phyloP scores from a whole-genome alignment of 2,329 filamentous ascomycete species.

The Graphiopsis chlorocephala region DNA sequence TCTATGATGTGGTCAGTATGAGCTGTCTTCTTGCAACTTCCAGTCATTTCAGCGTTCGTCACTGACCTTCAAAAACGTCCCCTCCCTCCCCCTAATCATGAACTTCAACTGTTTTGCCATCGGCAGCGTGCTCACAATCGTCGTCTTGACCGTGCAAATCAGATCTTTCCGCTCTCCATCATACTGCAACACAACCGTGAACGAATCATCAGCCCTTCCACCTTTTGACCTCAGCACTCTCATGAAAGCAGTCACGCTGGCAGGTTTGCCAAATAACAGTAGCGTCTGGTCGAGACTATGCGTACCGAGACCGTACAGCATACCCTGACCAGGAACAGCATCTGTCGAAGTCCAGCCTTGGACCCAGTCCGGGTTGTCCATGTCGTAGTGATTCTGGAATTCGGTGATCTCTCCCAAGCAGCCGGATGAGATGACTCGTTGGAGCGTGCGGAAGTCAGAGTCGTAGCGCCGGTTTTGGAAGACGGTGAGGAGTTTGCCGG shows the following conservation, averaged over 20 bases:
- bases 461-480: slow-evolving; percentile 42
- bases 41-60: too few species aligned
- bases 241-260: slow-evolving; percentile 33
- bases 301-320: slow-evolving; percentile 44
- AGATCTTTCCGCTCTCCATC: slow-evolving; percentile 33
- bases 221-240: slow-evolving; percentile 30
- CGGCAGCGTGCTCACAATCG: slow-evolving; percentile 28
- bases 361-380: slow-evolving; percentile 44
- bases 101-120: slow-evolving; percentile 37
- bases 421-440: slow-evolving; percentile 23
- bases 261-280: slow-evolving; percentile 36
- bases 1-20: background rate
- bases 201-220: slow-evolving; percentile 35
- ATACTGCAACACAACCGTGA: slow-evolving; percentile 38
- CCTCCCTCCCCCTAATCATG: slow-evolving; percentile 35
- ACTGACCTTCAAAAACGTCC: slow-evolving; percentile 41
- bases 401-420: slow-evolving; percentile 33
- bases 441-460: slow-evolving; percentile 39
- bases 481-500: slow-evolving; percentile 34
- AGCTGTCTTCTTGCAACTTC: background rate
- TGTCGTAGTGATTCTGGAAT: slow-evolving; percentile 38
- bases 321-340: slow-evolving; percentile 40
- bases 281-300: slow-evolving; percentile 41
- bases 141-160: slow-evolving; percentile 36
- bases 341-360: slow-evolving; percentile 32